Evolutionary conservation across 768 basidiomycete genomes (phyloP), one percentile per base, ranked within the genome.

Genomic region (Piloderma croceum): DNA sequence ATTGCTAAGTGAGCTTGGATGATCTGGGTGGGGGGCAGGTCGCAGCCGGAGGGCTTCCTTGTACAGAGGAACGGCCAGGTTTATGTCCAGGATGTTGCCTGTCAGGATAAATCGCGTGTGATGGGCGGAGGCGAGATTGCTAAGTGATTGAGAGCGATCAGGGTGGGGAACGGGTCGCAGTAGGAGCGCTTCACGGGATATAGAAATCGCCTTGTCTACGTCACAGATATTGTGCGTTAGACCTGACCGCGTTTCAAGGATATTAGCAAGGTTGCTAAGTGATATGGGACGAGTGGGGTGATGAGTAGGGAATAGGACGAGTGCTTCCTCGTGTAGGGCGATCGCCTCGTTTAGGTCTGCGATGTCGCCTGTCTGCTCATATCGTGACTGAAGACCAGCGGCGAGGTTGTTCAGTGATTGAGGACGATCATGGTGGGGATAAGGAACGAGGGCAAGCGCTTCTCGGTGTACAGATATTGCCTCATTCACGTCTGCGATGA

Each of bases 261-360:
- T n/a, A 41, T 6, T n/a, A 1, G 46, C 47, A 15, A 55, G 49
- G 38, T 51, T 49, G 48, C 39, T 36, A n/a, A 52, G 43, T 22
- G 31, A 24, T 7, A 11, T 1, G 13, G 18, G 2, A 5, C 36
- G 24, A 11, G 21, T 9, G 10, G 47, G 41, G 27, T 53, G 38
- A 20, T 34, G 32, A 18, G 38, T 46, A 36, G 55, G 33, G 19
- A 21, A 34, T 24, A 51, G 41, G 9, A 31, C 23, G 3, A 48
- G 38, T 24, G 37, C 50, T 25, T 46, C 23, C 32, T 31, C 21
- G 19, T 38, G 43, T 15, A 53, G 36, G 15, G 22, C 23, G 41
- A 42, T 54, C n/a, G 53, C 59, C 29, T 42, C 43, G 13, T 42
- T n/a, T 12, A 47, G 20, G 31, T 60, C 59, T 22, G 32, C 43